A percentile compares a stretch with the other conserved stretches of the same genome.
phyloP scores from a whole-genome alignment of 345 rosid genomes.

The Trapa incisa region DNA sequence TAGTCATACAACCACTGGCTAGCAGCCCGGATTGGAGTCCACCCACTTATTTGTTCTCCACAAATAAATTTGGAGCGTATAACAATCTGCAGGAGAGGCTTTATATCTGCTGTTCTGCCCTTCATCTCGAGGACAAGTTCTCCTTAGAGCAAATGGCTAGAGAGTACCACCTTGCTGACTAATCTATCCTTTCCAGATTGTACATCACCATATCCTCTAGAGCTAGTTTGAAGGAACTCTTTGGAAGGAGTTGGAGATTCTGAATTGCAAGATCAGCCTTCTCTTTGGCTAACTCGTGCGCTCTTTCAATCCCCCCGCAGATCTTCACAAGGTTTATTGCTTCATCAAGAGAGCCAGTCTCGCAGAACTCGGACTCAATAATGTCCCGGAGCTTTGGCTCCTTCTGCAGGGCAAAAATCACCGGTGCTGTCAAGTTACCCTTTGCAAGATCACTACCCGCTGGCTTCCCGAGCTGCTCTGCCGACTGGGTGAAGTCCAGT shows the following conservation, averaged over 20 bases:
- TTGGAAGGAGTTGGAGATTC: constrained; percentile 62
- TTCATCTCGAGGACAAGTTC: not conserved
- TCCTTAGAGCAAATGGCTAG: not conserved
- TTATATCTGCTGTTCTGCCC: not conserved
- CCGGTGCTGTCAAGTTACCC: constrained; percentile 92
- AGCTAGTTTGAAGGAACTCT: constrained; percentile 37
- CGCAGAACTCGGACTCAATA: constrained; percentile 83
- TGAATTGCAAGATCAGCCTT: constrained; percentile 69
- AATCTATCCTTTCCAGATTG: constrained; percentile 85
- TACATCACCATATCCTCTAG: constrained; percentile 77
- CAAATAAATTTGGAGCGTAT: not conserved
- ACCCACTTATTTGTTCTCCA: not conserved
- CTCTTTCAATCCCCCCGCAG: constrained; percentile 64
- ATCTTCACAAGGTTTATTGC: constrained; percentile 53
- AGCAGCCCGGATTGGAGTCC: constrained; percentile 6
- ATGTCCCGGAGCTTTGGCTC: constrained; percentile 71
- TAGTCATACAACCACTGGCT: constrained; percentile 13
- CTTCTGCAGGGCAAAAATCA: constrained; percentile 65
- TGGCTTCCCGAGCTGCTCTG: constrained; percentile 92
- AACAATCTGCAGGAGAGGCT: not conserved
- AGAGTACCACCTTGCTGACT: not conserved
- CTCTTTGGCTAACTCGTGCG: constrained; percentile 63
- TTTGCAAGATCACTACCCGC: constrained; percentile 70
- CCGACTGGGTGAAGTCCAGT: constrained; percentile 81
- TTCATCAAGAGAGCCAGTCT: constrained; percentile 67